Conservation (phyloP, 768 basidiomycete genomes). For the Obba rivulosa region DNA sequence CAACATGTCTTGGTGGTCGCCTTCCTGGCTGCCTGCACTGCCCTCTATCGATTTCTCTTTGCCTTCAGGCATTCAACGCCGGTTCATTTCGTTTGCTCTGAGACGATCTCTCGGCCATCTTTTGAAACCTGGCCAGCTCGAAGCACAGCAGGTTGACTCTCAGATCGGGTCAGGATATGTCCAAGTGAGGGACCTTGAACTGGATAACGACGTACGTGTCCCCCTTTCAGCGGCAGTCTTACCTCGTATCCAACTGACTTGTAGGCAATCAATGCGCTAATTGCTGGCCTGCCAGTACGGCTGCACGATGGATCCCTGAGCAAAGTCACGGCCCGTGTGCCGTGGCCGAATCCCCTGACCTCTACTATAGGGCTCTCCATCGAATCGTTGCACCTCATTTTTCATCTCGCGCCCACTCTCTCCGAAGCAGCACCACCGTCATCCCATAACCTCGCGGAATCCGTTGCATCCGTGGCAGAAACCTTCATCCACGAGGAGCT, state of each 20-base stretch:
- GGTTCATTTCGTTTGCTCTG: slow-evolving; percentile 87
- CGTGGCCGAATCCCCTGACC: slow-evolving; percentile 80
- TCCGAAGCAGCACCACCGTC: slow-evolving; percentile 10
- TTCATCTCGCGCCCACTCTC: slow-evolving; percentile 37
- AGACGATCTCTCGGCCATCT: slow-evolving; percentile 80
- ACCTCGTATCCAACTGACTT: slow-evolving; percentile 13
- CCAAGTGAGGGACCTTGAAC: slow-evolving; percentile 77
- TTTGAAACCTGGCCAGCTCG: slow-evolving; percentile 84
- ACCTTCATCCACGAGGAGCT: slow-evolving; percentile 85
- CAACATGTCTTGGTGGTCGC: slow-evolving; percentile 29
- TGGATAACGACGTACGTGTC: slow-evolving; percentile 66
- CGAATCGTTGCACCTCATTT: slow-evolving; percentile 62
- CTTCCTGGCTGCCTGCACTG: slow-evolving; percentile 46
- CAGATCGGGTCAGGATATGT: slow-evolving; percentile 90
- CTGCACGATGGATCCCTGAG: slow-evolving; percentile 70
- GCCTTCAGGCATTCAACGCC: slow-evolving; percentile 72
- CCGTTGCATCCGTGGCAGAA: slow-evolving; percentile 80
- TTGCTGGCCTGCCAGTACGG: slow-evolving; percentile 59
- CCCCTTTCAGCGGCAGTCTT: slow-evolving; percentile 4
- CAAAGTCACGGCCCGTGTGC: slow-evolving; percentile 71
- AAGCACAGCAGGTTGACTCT: slow-evolving; percentile 81
- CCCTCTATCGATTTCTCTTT: slow-evolving; percentile 62
- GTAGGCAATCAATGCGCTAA: slow-evolving; percentile 74
- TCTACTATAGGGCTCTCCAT: slow-evolving; percentile 68
- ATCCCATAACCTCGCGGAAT: slow-evolving; percentile 56